phyloP scores from a whole-genome alignment of 177 flowering plant genomes.

The Vitis hybrid region DNA sequence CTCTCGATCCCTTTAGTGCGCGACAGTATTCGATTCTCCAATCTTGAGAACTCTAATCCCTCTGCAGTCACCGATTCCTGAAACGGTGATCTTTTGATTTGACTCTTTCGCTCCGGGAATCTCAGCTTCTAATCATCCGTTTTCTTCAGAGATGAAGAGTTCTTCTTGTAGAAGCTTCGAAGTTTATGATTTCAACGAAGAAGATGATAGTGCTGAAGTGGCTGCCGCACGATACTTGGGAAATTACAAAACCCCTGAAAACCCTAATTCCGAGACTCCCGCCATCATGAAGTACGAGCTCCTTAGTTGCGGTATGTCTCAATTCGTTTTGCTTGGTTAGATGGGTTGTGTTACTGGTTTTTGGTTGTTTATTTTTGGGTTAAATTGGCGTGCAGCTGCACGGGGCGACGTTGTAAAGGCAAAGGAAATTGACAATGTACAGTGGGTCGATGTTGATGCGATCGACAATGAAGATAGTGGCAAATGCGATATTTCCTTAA shows the following conservation, averaged over 20 bases:
- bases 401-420: conserved; percentile 8
- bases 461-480: conserved; percentile 14
- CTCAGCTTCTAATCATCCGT: no score
- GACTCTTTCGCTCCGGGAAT: no score
- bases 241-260: conserved; percentile 29
- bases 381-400: conserved; percentile 16
- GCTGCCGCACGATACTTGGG: conserved; percentile 5
- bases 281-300: conserved; percentile 18
- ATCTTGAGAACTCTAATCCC: no score
- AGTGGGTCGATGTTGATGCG: conserved; percentile 24
- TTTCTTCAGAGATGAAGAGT: conserved; percentile 21
- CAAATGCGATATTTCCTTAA: conserved; percentile 1
- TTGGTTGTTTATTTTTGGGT: background rate
- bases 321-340: background rate
- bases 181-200: conserved; percentile 36
- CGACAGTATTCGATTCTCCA: no score
- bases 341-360: background rate
- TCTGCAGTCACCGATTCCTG: no score
- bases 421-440: conserved; percentile 5
- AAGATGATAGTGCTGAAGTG: conserved; percentile 30
- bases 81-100: no score
- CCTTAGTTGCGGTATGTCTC: conserved; percentile 23
- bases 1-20: no score
- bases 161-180: conserved; percentile 17
- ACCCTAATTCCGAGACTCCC: conserved; percentile 18